phyloP scores from a whole-genome alignment of 306 rosid species.

The Trifolium repens region DNA sequence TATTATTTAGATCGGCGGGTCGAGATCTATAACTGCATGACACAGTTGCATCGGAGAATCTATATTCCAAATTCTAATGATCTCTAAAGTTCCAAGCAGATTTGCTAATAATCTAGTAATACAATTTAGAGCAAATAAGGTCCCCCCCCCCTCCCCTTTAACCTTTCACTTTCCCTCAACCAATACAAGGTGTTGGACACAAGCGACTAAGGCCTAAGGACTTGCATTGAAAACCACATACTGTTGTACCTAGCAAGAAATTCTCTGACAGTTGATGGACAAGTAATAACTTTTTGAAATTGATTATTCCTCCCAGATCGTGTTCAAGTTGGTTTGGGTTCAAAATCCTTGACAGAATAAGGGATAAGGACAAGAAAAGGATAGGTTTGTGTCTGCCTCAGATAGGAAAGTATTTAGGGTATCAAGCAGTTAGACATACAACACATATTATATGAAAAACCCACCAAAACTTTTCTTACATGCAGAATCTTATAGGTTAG shows the following conservation, averaged over 20 bases:
- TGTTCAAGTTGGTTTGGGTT: slow-evolving; percentile 41
- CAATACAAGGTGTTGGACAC: slow-evolving; percentile 42
- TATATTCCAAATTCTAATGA: slow-evolving; percentile 4
- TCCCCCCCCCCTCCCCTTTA: slow-evolving; percentile 22
- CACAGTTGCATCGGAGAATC: background rate
- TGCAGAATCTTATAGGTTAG: slow-evolving; percentile 1
- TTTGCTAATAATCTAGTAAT: slow-evolving; percentile 7
- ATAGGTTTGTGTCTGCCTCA: slow-evolving; percentile 27
- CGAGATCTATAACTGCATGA: background rate
- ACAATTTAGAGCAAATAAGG: slow-evolving; percentile 9
- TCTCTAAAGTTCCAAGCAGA: background rate
- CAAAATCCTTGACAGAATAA: slow-evolving; percentile 39
- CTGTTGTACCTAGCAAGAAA: slow-evolving; percentile 43
- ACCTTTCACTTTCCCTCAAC: slow-evolving; percentile 33
- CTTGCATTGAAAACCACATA: slow-evolving; percentile 32
- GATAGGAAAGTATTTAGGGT: slow-evolving; percentile 17
- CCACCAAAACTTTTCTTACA: slow-evolving; percentile 37
- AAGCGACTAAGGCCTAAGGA: slow-evolving; percentile 37
- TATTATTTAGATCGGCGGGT: background rate
- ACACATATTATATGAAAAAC: slow-evolving; percentile 32
- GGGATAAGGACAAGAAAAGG: slow-evolving; percentile 39
- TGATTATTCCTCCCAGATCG: slow-evolving; percentile 28
- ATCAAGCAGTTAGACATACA: slow-evolving; percentile 28
- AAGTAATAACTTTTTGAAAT: slow-evolving; percentile 46
- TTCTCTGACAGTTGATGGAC: slow-evolving; percentile 48